These are phyloP conservation scores for Chalciporus sp. DNA, from an alignment of 1,284 basidiomycete genomes.

Conservation along the genomic window DNA sequence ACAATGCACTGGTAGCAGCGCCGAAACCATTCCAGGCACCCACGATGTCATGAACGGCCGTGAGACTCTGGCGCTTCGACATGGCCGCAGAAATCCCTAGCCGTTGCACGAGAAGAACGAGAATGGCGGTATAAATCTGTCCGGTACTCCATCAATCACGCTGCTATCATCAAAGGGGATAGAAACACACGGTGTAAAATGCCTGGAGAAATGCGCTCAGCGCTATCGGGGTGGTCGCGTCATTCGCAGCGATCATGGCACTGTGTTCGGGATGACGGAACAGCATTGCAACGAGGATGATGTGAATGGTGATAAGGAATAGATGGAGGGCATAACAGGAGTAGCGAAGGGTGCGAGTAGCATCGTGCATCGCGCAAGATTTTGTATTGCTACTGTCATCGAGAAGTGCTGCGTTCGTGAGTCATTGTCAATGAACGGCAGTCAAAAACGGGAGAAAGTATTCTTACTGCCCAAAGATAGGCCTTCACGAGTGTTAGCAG, in stretches of 20 bases:
- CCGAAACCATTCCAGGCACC: conserved; percentile 6
- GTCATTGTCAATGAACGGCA: too few relatives aligned
- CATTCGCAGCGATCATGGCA: background rate
- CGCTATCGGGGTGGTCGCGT: background rate
- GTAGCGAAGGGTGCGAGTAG: too few relatives aligned
- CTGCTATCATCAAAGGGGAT: too few relatives aligned
- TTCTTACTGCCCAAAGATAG: too few relatives aligned
- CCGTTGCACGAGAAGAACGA: conserved; percentile 12
- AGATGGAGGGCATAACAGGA: conserved; percentile 11
- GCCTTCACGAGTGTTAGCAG: too few relatives aligned
- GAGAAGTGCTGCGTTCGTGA: too few relatives aligned
- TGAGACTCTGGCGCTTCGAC: background rate
- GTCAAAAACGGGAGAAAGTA: too few relatives aligned
- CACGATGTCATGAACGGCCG: conserved; percentile 6
- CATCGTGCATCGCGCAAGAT: too few relatives aligned
- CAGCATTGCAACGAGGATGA: background rate
- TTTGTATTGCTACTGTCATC: too few relatives aligned
- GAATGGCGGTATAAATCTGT: conserved; percentile 16
- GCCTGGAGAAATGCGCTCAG: background rate
- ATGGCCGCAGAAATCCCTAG: conserved; percentile 7
- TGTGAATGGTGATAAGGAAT: conserved; percentile 3
- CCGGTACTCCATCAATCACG: background rate
- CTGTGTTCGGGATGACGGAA: conserved; percentile 9
- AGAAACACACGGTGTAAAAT: too few relatives aligned
- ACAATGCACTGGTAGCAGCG: conserved; percentile 1